Base-by-base conservation (phyloP, 306 rosid genomes). In the Crataegus laevigata region DNA sequence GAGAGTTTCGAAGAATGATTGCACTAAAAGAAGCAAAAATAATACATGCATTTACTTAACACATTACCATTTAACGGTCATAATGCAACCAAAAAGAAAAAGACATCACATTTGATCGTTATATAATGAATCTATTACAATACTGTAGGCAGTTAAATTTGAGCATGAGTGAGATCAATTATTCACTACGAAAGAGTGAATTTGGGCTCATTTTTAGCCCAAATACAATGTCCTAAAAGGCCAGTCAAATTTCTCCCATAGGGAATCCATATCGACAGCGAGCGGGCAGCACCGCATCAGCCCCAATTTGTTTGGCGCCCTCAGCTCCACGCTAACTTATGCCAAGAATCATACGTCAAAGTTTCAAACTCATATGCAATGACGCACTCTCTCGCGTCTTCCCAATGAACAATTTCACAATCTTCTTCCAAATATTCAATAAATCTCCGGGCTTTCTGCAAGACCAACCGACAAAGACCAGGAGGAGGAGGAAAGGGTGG, bases 291-390 rank as follows among this genome's bases (percentile, higher is more conserved):
- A 36, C 40, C 40, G 40, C 26, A 69, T 5, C 51, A 17, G 38
- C 7, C 64, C 71, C 52, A 50, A 28, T 19, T 45, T 61, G 80
- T 66, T 84, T 81, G 93, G 88, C 88, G 85, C 84, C 82, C 84
- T 81, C 66, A n/a, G 51, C 14, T 71, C 76, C 72, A 84, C 90
- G 93, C 86, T 8, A 6, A n/a, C 11, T 55, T 21, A 5, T 1
- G 61, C 65, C 86, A 92, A 89, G 90, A 88, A 82, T 86, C 88
- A 26, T 3, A 38, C 61, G 18, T 47, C 21, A 3, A 1, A 22
- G 11, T 11, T 9, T 32, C 25, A 21, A 13, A 36, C 79, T 68
- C 30, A 18, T 5, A 57, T 6, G 57, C 77, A 42, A 43, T 61
- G 43, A 76, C 55, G 43, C 66, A 52, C 62, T 12, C 30, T 34